Conservation (phyloP, 768 basidiomycete species). For the Heimioporus sp. region DNA sequence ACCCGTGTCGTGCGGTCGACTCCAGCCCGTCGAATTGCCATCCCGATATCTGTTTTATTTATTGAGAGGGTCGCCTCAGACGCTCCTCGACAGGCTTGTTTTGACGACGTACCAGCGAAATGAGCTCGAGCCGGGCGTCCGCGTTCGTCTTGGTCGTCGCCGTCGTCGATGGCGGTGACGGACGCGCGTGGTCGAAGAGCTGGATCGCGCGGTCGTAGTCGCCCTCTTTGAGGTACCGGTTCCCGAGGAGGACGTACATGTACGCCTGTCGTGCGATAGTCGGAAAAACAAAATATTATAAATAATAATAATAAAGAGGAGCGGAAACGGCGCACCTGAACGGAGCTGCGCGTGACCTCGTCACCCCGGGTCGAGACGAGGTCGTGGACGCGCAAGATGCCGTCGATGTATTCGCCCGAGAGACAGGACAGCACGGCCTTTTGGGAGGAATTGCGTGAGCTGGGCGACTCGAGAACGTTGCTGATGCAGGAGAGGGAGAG, state of each 20-base stretch:
- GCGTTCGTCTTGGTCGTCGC: not conserved
- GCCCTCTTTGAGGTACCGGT: slow-evolving; percentile 1
- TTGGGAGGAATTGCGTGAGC: no score
- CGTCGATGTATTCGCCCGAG: not conserved
- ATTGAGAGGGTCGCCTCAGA: no score
- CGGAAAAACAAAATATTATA: no score
- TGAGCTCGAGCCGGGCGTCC: not conserved
- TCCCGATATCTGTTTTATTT: slow-evolving; percentile 5
- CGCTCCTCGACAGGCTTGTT: no score
- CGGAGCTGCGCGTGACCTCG: not conserved
- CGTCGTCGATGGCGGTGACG: not conserved
- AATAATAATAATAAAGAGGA: no score
- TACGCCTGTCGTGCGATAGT: not conserved
- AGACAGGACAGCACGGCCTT: slow-evolving; percentile 5
- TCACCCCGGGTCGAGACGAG: not conserved
- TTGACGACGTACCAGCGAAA: slow-evolving; percentile 4
- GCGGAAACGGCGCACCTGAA: not conserved
- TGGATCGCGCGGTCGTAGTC: slow-evolving; percentile 4
- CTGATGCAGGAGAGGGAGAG: not conserved
- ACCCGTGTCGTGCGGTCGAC: not conserved
- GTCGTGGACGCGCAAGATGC: not conserved
- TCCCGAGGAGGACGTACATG: slow-evolving; percentile 5
- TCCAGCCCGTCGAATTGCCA: slow-evolving; percentile 5
- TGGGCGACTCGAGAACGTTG: not conserved
- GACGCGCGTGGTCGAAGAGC: not conserved